These are phyloP conservation scores for Fraxinus sp. DNA, from an alignment of 305 asterid genomes.

Conservation along the genomic window DNA sequence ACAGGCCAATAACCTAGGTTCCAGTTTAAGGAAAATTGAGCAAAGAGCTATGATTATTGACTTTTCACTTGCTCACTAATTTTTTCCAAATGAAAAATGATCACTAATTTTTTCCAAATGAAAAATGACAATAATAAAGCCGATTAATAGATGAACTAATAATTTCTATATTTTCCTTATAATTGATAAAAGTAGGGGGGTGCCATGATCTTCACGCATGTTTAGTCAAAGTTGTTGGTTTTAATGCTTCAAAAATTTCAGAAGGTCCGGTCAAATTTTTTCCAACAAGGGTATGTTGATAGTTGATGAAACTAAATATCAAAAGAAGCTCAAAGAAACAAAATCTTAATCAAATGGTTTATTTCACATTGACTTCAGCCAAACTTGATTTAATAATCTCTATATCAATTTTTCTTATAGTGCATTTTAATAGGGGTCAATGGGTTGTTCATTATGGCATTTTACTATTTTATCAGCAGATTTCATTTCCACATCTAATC, in stretches of 20 bases:
- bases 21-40: constrained; percentile 6
- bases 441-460: neutral
- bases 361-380: neutral
- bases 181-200: neutral
- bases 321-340: neutral
- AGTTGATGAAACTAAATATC: neutral
- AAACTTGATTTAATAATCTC: neutral
- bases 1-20: neutral
- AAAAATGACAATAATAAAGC: neutral
- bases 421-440: neutral
- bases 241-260: neutral
- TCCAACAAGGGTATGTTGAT: neutral
- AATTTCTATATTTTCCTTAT: neutral
- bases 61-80: constrained; percentile 2
- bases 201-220: neutral
- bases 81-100: constrained; percentile 5
- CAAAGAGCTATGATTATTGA: constrained; percentile 1
- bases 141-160: neutral
- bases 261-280: neutral
- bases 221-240: neutral
- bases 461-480: neutral
- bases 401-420: neutral
- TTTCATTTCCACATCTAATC: neutral
- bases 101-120: constrained; percentile 2
- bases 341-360: neutral